Evolutionary conservation across 1,139 yeast species (phyloP), one percentile per base, ranked within the genome.

Genomic region (Protomyces pachydermus): DNA sequence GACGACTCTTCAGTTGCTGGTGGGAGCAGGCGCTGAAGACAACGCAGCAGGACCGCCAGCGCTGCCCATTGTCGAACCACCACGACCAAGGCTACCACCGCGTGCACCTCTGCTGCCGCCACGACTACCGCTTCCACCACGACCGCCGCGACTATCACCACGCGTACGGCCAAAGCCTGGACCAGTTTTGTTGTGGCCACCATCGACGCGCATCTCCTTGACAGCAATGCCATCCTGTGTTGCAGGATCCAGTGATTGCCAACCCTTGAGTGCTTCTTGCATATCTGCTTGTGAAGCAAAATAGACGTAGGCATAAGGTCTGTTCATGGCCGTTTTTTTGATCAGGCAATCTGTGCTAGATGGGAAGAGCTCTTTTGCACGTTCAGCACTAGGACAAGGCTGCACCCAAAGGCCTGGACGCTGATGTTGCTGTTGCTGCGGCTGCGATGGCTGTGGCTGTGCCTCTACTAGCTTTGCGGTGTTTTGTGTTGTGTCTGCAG

Each of bases 321-420:
- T 69, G 10, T 74, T 72, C 55, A 77, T 74, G 52, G 69, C 64
- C 18, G 67, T 68, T 65, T 77, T 79, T 48, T 73, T 71, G 34
- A 58, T 14, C 12, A 38, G 39, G 10, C 56, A 48, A 20, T 32
- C 35, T n/a, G 52, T 58, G 48, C 62, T 58, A 16, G 70, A 72
- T 35, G 72, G 70, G 63, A 78, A 71, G 20, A 67, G 71, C 37
- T 71, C 69, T 34, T 77, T 70, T 32, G 72, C 75, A 12, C 72
- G 75, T 54, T 75, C 75, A 8, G 72, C 65, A 16, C 72, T 73
- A 38, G 71, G 72, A 32, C 76, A 78, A 54, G 74, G 73, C 45
- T 77, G 71, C 66, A 78, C 71, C 79, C 79, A 77, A 25, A 78
- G 70, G 3, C 77, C 79, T 16, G 77, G 76, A 10, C 48, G 48